These are phyloP conservation scores for Aspergillus fumigatus DNA, from an alignment of 2,329 filamentous ascomycete species.

Conservation along the genomic window DNA sequence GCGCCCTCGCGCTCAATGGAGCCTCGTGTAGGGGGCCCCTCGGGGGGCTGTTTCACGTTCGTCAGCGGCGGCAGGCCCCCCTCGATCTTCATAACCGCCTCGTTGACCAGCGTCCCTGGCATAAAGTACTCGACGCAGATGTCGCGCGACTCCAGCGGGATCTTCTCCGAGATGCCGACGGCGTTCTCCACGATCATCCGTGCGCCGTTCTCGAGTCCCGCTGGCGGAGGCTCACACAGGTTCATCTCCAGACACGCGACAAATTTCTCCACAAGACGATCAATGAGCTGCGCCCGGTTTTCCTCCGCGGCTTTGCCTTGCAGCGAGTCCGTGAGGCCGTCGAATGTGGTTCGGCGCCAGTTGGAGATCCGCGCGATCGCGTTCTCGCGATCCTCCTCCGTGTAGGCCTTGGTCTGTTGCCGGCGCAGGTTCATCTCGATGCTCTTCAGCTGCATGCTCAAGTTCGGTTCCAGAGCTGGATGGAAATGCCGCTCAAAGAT, in stretches of 20 bases:
- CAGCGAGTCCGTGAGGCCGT: conserved; percentile 74
- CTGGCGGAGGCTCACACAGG: conserved; percentile 69
- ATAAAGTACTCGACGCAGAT: conserved; percentile 81
- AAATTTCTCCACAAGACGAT: conserved; percentile 63
- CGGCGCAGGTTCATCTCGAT: conserved; percentile 85
- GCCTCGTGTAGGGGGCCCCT: not conserved
- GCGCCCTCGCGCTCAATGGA: conserved; percentile 18
- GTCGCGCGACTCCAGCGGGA: conserved; percentile 87
- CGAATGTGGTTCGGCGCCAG: conserved; percentile 90
- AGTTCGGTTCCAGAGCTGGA: conserved; percentile 69
- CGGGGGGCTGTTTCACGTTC: conserved; percentile 15
- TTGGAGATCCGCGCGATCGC: conserved; percentile 81
- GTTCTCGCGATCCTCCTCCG: conserved; percentile 83
- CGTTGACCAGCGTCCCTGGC: conserved; percentile 66
- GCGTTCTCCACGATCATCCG: conserved; percentile 92
- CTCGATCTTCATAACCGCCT: conserved; percentile 82
- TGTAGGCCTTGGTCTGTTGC: conserved; percentile 67
- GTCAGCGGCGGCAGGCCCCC: conserved; percentile 57
- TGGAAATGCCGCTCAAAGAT: conserved; percentile 92
- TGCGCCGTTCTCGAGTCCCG: conserved; percentile 80
- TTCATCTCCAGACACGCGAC: conserved; percentile 67
- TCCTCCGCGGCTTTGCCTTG: conserved; percentile 61
- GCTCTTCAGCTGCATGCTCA: conserved; percentile 75
- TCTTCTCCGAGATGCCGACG: conserved; percentile 75
- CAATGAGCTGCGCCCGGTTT: conserved; percentile 65